Base-by-base conservation (phyloP, 1,284 basidiomycete species). In the Schizophyllum amplum region DNA sequence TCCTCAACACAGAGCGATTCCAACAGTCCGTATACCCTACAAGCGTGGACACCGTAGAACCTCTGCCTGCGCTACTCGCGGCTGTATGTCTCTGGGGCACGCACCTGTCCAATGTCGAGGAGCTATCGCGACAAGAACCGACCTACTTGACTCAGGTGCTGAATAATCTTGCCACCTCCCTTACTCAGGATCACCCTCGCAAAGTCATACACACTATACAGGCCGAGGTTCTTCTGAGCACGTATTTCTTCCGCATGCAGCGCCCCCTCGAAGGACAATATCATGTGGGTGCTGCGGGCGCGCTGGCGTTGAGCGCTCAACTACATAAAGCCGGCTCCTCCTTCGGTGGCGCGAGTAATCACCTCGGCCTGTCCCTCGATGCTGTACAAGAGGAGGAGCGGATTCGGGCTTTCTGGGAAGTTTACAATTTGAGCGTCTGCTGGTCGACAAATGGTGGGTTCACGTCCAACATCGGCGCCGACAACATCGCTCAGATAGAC, bases 171-270 rank as follows among this genome's bases (percentile, higher is more conserved):
- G 52, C 56, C 5, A 49, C 53, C 46, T 53, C 55, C 25, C 25
- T 56, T 9, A 9, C 13, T 42, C 33, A 42, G 33, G 33, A 42
- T 42, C 33, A 42, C 17, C 24, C 50, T 42, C 20, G 47, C 17
- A 54, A 59, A 20, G 50, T 62, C 1, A n/a, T 64, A 17, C 59
- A 65, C 49, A 53, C 61, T 4, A 60, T 65, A 22, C 64, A 65
- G 51, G 63, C 63, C 2, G 55, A 63, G 26, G 58, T 64, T 11
- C 58, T 65, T 5, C 59, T 65, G 9, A 55, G 59, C 1, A 57
- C 53, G 5, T 65, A 64, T 24, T 54, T 62, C 42, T 48, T 65
- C 20, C 56, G 60, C 7, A 55, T 24, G 6, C 58, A 57, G 11
- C 61, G 58, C 15, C 60, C 61, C 52, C 50, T 62, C 6, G 62